Percentiles rank a stretch among this genome's conserved stretches.
phyloP scores from a whole-genome alignment of 768 basidiomycete species.

The Gautieria morchelliformis region DNA sequence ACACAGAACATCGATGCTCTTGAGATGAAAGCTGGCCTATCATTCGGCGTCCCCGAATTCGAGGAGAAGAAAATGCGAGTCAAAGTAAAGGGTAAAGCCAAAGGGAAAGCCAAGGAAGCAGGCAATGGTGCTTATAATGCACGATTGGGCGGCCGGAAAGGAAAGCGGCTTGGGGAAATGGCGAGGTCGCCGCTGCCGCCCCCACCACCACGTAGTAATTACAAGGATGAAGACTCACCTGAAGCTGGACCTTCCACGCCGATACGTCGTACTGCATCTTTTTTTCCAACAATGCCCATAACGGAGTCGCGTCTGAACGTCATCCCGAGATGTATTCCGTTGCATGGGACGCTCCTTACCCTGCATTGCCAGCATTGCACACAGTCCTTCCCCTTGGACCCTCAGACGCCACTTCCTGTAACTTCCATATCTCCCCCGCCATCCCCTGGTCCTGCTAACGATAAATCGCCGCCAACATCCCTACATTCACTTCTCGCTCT shows the following conservation, averaged over 20 bases:
- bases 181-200: background rate
- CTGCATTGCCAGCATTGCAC: conserved; percentile 79
- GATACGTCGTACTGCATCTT: background rate
- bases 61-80: conserved; percentile 40
- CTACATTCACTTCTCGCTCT: conserved; percentile 47
- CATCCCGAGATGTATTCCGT: conserved; percentile 75
- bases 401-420: conserved; percentile 17
- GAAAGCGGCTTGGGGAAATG: background rate
- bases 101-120: conserved; percentile 1
- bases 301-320: conserved; percentile 30
- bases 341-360: conserved; percentile 76
- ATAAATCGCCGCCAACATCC: background rate
- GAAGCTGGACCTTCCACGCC: conserved; percentile 16
- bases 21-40: conserved; percentile 77
- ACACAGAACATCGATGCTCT: conserved; percentile 93
- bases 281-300: background rate
- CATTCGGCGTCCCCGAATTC: conserved; percentile 73
- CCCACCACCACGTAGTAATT: background rate
- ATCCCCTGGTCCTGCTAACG: background rate
- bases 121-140: background rate
- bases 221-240: conserved; percentile 12
- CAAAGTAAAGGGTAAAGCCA: conserved; percentile 30
- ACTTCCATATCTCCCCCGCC: background rate
- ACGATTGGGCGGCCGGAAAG: background rate
- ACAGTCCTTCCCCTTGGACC: conserved; percentile 54